These are phyloP conservation scores for Tuber melanosporum DNA, from an alignment of 495 filamentous ascomycete genomes.

Conservation along the genomic window DNA sequence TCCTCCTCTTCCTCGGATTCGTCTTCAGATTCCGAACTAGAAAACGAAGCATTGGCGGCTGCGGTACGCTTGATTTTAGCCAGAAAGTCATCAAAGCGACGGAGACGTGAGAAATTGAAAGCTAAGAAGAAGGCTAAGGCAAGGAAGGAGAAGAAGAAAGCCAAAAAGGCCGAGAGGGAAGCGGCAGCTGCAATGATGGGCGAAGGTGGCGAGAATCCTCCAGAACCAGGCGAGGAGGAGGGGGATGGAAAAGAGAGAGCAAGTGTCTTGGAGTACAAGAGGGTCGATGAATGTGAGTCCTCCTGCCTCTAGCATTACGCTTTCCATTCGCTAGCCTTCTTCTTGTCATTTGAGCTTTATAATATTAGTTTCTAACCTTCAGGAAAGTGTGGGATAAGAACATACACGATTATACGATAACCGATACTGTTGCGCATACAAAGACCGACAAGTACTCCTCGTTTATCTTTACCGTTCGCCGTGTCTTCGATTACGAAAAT, in stretches of 20 bases:
- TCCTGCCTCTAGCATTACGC: not conserved
- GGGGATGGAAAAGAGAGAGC: constrained; percentile 45
- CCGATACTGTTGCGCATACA: constrained; percentile 66
- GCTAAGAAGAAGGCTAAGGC: constrained; percentile 45
- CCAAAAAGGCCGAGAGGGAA: constrained; percentile 42
- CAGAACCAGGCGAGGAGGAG: constrained; percentile 37
- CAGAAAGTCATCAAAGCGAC: constrained; percentile 38
- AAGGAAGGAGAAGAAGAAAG: constrained; percentile 49
- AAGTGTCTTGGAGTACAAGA: constrained; percentile 71
- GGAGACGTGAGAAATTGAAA: constrained; percentile 40
- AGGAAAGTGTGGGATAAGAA: constrained; percentile 61
- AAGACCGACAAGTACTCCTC: constrained; percentile 73
- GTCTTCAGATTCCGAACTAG: constrained; percentile 45
- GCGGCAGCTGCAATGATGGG: constrained; percentile 38
- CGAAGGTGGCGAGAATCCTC: constrained; percentile 27
- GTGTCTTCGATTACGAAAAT: constrained; percentile 81
- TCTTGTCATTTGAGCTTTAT: not conserved
- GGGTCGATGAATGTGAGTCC: constrained; percentile 66
- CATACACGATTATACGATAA: constrained; percentile 76
- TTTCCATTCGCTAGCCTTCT: not conserved
- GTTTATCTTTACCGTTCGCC: constrained; percentile 78
- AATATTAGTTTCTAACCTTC: constrained; percentile 3
- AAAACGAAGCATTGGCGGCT: constrained; percentile 39
- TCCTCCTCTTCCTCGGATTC: constrained; percentile 42
- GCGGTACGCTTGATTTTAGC: constrained; percentile 32